These are phyloP conservation scores for Serpula lacrymans DNA, from an alignment of 768 basidiomycete species.

Conservation along the genomic window DNA sequence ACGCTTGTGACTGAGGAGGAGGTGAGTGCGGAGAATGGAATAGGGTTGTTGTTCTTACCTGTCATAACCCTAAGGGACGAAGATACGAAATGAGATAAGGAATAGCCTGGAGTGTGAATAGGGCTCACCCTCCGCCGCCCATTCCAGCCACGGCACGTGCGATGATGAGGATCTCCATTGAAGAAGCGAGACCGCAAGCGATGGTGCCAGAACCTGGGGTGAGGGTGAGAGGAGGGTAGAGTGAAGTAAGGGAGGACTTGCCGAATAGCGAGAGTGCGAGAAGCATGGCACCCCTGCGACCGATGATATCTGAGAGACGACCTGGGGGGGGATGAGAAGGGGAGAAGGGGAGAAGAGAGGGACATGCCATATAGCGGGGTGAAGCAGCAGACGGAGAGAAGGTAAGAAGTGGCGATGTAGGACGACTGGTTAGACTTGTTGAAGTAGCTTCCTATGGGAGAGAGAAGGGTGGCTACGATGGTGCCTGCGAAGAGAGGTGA, in stretches of 20 bases:
- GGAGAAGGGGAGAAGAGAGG: constrained; percentile 6
- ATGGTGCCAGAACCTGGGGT: constrained; percentile 73
- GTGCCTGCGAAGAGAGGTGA: constrained; percentile 51
- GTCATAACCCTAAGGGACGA: constrained; percentile 68
- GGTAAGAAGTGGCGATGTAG: constrained; percentile 86
- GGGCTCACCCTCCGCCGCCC: constrained; percentile 84
- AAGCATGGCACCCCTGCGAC: constrained; percentile 84
- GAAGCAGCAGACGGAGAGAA: constrained; percentile 87
- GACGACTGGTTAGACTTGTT: constrained; percentile 75
- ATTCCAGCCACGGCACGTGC: constrained; percentile 87
- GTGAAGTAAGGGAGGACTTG: constrained; percentile 28
- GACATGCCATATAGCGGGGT: constrained; percentile 79
- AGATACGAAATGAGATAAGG: constrained; percentile 21
- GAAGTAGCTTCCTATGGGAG: constrained; percentile 85
- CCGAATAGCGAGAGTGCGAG: constrained; percentile 83
- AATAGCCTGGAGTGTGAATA: too few species aligned
- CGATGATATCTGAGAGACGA: constrained; percentile 79
- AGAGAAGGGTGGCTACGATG: constrained; percentile 81
- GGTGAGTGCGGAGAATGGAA: constrained; percentile 16
- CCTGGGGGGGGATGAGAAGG: constrained; percentile 42
- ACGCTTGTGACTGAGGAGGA: constrained; percentile 67
- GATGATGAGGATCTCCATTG: constrained; percentile 77
- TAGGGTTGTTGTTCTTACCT: constrained; percentile 39
- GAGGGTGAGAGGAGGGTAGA: constrained; percentile 14
- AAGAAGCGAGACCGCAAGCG: constrained; percentile 81